Conservation (phyloP, 2,329 filamentous ascomycete species). For the Aspergillus fumigatus region DNA sequence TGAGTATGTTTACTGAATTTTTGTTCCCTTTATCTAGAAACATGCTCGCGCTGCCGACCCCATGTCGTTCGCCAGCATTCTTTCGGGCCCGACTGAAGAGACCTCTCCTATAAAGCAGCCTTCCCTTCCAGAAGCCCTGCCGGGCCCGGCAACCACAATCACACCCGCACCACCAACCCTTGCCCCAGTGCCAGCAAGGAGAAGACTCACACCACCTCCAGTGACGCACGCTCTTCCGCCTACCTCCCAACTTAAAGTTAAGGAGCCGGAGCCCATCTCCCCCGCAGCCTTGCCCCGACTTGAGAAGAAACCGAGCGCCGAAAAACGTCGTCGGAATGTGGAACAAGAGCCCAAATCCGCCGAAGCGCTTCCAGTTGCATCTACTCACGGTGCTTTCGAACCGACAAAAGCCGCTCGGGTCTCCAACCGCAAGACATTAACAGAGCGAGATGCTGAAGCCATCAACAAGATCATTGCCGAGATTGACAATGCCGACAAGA, state of each 20-base stretch:
- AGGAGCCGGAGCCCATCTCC: conserved; percentile 23
- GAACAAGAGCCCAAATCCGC: conserved; percentile 18
- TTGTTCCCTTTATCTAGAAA: conserved; percentile 46
- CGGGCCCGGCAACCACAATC: neutral
- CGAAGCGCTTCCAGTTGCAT: conserved; percentile 13
- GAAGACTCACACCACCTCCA: conserved; percentile 18
- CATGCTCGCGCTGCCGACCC: conserved; percentile 73
- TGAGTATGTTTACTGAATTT: neutral
- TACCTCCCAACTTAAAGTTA: conserved; percentile 15
- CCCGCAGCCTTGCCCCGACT: conserved; percentile 24
- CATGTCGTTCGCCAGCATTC: conserved; percentile 94
- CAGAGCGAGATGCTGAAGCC: conserved; percentile 61
- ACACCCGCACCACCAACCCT: conserved; percentile 12
- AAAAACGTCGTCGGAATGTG: conserved; percentile 22
- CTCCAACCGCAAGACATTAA: conserved; percentile 52
- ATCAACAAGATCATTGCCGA: conserved; percentile 62
- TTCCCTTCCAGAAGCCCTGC: conserved; percentile 34
- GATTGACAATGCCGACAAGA: conserved; percentile 54
- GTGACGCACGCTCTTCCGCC: conserved; percentile 11
- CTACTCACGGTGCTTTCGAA: conserved; percentile 22
- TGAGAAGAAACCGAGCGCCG: conserved; percentile 25
- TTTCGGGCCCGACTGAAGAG: conserved; percentile 71
- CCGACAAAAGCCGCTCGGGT: conserved; percentile 23
- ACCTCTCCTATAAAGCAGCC: conserved; percentile 44
- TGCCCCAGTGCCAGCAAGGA: conserved; percentile 3